Conservation (phyloP, 2,329 filamentous ascomycete genomes). For the Stagonosporopsis rhizophila region DNA sequence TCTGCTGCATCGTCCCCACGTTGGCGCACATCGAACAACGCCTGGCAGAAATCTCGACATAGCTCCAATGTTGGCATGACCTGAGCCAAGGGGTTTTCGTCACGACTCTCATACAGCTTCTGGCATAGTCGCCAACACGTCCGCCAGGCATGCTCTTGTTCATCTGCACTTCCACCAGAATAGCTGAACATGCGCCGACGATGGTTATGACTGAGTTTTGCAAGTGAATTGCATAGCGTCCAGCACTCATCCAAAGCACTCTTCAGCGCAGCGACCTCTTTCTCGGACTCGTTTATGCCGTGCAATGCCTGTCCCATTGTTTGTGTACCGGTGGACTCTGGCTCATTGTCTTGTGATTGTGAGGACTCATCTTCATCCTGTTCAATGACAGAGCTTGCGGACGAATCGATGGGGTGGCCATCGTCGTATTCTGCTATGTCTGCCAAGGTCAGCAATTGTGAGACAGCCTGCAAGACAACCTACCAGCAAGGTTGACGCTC, state of each 20-base stretch:
- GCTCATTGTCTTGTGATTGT: conserved; percentile 41
- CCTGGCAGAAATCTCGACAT: conserved; percentile 90
- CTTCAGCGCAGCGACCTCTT: conserved; percentile 72
- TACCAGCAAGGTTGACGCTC: conserved; percentile 80
- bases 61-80: conserved; percentile 81
- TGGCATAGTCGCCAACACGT: conserved; percentile 94
- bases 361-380: conserved; percentile 44
- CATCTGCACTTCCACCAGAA: conserved; percentile 71
- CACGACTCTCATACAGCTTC: conserved; percentile 80
- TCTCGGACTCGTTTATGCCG: conserved; percentile 64
- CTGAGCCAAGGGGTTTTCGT: conserved; percentile 72
- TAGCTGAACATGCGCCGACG: conserved; percentile 79
- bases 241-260: conserved; percentile 86
- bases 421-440: conserved; percentile 58
- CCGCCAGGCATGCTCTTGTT: conserved; percentile 89
- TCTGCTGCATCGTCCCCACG: conserved; percentile 81
- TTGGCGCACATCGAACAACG: conserved; percentile 84
- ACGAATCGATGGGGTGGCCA: conserved; percentile 38
- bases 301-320: conserved; percentile 61
- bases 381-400: conserved; percentile 40
- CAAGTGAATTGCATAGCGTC: conserved; percentile 91
- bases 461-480: conserved; percentile 29
- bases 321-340: conserved; percentile 37
- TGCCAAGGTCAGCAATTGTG: conserved; percentile 32
- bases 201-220: conserved; percentile 83